phyloP scores from a whole-genome alignment of 2,329 filamentous ascomycete genomes.

The Torrubiella hemipterigena region DNA sequence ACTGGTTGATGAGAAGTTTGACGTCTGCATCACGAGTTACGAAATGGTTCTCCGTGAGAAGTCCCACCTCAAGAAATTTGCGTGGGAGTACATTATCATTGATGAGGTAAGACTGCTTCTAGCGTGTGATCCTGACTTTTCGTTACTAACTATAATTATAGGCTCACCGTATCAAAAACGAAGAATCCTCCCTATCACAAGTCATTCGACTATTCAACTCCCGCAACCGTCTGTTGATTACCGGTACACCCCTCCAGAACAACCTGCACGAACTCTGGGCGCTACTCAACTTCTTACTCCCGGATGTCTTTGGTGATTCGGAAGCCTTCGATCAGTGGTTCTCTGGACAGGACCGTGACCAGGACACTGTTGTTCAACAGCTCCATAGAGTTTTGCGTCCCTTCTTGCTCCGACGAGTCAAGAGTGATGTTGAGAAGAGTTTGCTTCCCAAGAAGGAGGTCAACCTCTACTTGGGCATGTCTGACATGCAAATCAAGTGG shows the following conservation, averaged over 20 bases:
- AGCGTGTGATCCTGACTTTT: too few species aligned
- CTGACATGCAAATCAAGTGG: constrained; percentile 98
- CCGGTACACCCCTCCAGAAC: constrained; percentile 92
- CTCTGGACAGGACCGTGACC: constrained; percentile 76
- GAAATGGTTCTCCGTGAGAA: constrained; percentile 98
- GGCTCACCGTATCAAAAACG: constrained; percentile 97
- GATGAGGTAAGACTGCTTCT: constrained; percentile 66
- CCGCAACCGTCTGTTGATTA: constrained; percentile 87
- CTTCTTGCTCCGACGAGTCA: constrained; percentile 90
- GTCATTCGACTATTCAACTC: constrained; percentile 96
- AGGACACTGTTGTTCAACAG: constrained; percentile 92
- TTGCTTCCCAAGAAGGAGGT: constrained; percentile 93
- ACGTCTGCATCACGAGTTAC: constrained; percentile 96
- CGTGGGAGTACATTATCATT: constrained; percentile 99
- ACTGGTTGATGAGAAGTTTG: constrained; percentile 88
- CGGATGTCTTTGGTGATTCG: constrained; percentile 93
- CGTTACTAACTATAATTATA: constrained; percentile 9
- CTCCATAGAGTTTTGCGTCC: constrained; percentile 86
- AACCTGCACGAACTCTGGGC: constrained; percentile 98
- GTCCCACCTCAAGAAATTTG: constrained; percentile 88
- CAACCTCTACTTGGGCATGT: constrained; percentile 96
- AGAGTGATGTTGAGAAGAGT: constrained; percentile 96
- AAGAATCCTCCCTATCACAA: constrained; percentile 91
- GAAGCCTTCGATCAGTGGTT: constrained; percentile 99
- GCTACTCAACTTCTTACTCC: constrained; percentile 91